Base-by-base conservation (phyloP, 2,329 filamentous ascomycete species). In the Fusarium anguioides region DNA sequence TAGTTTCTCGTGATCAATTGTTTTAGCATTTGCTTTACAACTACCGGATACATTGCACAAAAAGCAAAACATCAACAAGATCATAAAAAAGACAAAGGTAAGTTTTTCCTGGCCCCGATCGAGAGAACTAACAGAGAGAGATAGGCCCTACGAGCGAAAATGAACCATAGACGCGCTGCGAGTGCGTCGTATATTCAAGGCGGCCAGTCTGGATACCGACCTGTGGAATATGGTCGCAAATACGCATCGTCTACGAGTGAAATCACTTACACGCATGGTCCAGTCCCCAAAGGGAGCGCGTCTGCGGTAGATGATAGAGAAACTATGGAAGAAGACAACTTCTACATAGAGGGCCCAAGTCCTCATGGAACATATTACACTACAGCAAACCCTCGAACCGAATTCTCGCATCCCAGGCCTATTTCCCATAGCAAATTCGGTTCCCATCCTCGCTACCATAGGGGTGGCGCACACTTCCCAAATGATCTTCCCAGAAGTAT, bases 1-100 rank as follows among this genome's bases (percentile, higher is more conserved):
- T 68, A 68, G 46, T 40, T 58, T 68, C 65, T 68, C 64, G 65
- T 68, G 64, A 68, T 61, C 64, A 62, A 47, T 31, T 53, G 39
- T 21, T 39, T 36, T 47, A 26, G 41, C 41, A 31, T 46, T 18
- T 42, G 48, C 39, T 48, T 41, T 66, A 39, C 47, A 56, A 65
- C 49, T 65, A 56, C 65, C 64, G 64, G 57, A 31, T 27, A 52
- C 54, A 59, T 65, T 66, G 37, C 55, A 68, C 64, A 55, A 54
- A 24, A 20, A 35, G 26, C 39, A 52, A 48, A 24, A 24, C 27
- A 39, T 21, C 40, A 62, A 61, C 24, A 27, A 27, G 17, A 36
- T 39, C 11, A 52, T 45, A 44, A 54, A 41, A n/a, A 31, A 37
- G n/a, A 39, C n/a, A 36, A 50, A 61, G 60, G 64, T 68, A 47